A percentile compares a stretch with the other conserved stretches of the same genome.
Conservation (phyloP, 345 rosid genomes). For the Citrus inodora region DNA sequence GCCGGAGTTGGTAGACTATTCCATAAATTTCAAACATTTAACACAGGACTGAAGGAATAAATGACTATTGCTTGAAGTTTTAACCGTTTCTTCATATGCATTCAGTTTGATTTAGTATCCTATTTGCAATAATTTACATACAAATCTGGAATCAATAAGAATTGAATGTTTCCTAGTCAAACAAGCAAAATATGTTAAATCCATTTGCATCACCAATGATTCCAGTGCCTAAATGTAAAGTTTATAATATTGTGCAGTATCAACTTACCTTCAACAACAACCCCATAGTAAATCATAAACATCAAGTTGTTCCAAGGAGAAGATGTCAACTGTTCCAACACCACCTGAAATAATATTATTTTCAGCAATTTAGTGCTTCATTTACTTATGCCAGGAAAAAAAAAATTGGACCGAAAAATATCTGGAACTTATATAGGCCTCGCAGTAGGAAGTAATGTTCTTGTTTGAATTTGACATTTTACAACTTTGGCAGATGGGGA, state of each 20-base stretch:
- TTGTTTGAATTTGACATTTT: not conserved
- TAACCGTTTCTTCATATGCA: not conserved
- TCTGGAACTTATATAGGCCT: not conserved
- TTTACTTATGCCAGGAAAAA: constrained; percentile 1
- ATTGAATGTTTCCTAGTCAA: not conserved
- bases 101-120: not conserved
- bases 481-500: not conserved
- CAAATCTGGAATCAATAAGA: not conserved
- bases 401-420: not conserved
- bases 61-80: not conserved
- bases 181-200: not conserved
- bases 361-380: not conserved
- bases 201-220: not conserved
- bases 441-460: not conserved
- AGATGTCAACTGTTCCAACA: constrained; percentile 70
- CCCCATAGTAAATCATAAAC: constrained; percentile 79
- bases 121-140: not conserved
- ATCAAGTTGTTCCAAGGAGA: constrained; percentile 91
- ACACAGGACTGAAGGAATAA: not conserved
- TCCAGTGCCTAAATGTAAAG: not conserved
- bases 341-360: constrained; percentile 42
- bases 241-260: not conserved
- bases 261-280: constrained; percentile 63
- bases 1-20: not conserved
- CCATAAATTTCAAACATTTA: not conserved